phyloP scores from a whole-genome alignment of 495 filamentous ascomycete genomes.

The Pyronema domesticum region DNA sequence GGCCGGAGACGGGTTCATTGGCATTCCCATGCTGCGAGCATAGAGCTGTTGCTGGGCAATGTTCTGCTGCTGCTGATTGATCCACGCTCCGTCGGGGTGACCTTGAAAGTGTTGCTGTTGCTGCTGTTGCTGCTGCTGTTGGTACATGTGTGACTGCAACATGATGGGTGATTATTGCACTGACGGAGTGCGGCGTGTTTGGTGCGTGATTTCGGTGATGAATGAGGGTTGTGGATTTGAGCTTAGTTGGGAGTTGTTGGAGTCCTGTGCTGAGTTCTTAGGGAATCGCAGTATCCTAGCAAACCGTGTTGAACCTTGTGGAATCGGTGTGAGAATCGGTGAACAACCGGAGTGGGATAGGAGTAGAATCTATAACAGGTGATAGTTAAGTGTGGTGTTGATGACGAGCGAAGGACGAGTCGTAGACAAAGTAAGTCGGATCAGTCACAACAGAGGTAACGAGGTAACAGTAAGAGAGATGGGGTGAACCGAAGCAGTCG shows the following conservation, averaged over 20 bases:
- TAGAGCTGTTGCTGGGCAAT: too few species aligned
- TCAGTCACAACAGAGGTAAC: too few species aligned
- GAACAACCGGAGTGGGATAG: too few species aligned
- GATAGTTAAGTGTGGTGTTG: neutral
- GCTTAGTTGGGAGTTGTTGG: neutral
- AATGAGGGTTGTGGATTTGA: too few species aligned
- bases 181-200: too few species aligned
- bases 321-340: too few species aligned
- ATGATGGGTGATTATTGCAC: neutral
- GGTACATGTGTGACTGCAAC: slow-evolving; percentile 23
- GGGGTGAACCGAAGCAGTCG: neutral
- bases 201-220: too few species aligned
- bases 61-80: slow-evolving; percentile 2
- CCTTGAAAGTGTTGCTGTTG: slow-evolving; percentile 15
- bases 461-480: neutral
- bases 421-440: neutral
- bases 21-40: slow-evolving; percentile 16
- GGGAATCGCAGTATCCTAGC: neutral
- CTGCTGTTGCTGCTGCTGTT: slow-evolving; percentile 18
- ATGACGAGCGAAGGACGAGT: neutral
- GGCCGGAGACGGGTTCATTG: slow-evolving; percentile 24
- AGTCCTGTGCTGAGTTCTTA: neutral
- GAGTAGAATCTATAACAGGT: neutral
- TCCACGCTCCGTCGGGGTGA: neutral
- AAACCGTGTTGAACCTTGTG: neutral